phyloP scores from a whole-genome alignment of 2,329 filamentous ascomycete genomes.

The Cladosporium sp. region DNA sequence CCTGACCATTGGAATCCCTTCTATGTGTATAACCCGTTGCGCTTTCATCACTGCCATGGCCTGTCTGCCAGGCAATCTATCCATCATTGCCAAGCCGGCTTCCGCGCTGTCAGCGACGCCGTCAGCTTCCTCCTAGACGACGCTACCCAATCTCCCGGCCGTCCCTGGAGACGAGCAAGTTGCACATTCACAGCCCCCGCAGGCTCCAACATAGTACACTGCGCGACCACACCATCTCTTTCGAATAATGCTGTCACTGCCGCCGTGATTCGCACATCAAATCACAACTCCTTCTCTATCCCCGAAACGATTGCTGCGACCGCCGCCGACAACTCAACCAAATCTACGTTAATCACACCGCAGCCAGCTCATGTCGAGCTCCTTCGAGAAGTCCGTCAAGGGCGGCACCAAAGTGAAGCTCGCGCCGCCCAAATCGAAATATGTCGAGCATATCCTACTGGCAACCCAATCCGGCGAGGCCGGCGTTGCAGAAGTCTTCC shows the following conservation, averaged over 20 bases:
- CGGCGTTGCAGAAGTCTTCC: conserved; percentile 92
- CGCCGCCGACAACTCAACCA: neutral
- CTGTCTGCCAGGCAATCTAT: neutral
- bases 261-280: neutral
- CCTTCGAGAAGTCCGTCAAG: conserved; percentile 99
- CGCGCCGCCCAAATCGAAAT: conserved; percentile 96
- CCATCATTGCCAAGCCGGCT: too few species aligned
- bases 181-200: conserved; percentile 1
- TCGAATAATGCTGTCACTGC: conserved; percentile 8
- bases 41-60: neutral
- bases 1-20: too few species aligned
- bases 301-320: neutral
- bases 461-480: conserved; percentile 93
- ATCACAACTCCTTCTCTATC: neutral
- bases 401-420: conserved; percentile 94
- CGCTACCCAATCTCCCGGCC: conserved; percentile 10
- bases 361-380: conserved; percentile 66
- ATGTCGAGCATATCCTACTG: conserved; percentile 96
- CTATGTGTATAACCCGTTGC: too few species aligned
- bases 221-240: neutral
- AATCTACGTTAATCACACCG: conserved; percentile 12
- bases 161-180: conserved; percentile 4
- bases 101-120: too few species aligned
- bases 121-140: conserved; percentile 2
- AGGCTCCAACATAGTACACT: conserved; percentile 6